Percentiles rank a stretch among this genome's conserved stretches.
Evolutionary conservation across 2,329 filamentous ascomycete species (phyloP).

Genomic region (Pseudogymnoascus sp.): DNA sequence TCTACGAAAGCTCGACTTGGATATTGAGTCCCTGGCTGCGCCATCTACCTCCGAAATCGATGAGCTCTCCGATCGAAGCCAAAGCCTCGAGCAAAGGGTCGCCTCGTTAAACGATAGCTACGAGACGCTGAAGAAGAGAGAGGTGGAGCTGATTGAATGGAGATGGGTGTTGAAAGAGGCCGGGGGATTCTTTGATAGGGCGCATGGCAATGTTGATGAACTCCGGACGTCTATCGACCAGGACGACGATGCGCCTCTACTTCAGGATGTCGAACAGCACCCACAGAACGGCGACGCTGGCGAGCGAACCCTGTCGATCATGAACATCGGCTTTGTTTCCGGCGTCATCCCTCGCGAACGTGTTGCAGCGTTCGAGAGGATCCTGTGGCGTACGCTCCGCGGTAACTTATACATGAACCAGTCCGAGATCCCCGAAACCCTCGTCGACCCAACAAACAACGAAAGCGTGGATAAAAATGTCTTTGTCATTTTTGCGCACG

Average conservation of each 20-base stretch:
- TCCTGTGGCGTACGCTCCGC: constrained; percentile 92
- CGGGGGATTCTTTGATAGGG: constrained; percentile 93
- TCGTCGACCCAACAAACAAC: constrained; percentile 86
- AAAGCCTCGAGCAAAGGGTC: constrained; percentile 85
- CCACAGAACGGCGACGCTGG: constrained; percentile 46
- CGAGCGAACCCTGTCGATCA: constrained; percentile 84
- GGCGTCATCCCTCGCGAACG: constrained; percentile 91
- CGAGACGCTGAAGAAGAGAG: constrained; percentile 94
- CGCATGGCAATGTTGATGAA: constrained; percentile 92
- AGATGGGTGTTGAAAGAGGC: constrained; percentile 95
- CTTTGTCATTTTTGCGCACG: constrained; percentile 98
- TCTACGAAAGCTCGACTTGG: constrained; percentile 84
- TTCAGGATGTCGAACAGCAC: constrained; percentile 87
- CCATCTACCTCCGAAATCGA: constrained; percentile 94
- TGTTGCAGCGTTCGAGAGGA: constrained; percentile 91
- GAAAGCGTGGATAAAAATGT: constrained; percentile 94
- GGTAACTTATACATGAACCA: constrained; percentile 99
- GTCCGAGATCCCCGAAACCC: constrained; percentile 89
- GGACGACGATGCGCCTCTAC: constrained; percentile 84
- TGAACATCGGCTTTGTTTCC: constrained; percentile 98
- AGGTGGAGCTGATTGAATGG: constrained; percentile 96
- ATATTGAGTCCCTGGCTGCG: constrained; percentile 74
- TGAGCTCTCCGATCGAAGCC: constrained; percentile 83
- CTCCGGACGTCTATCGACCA: constrained; percentile 82
- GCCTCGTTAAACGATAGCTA: constrained; percentile 94